Conservation (phyloP, 2,329 filamentous ascomycete genomes). For the Fusarium armeniacum region DNA sequence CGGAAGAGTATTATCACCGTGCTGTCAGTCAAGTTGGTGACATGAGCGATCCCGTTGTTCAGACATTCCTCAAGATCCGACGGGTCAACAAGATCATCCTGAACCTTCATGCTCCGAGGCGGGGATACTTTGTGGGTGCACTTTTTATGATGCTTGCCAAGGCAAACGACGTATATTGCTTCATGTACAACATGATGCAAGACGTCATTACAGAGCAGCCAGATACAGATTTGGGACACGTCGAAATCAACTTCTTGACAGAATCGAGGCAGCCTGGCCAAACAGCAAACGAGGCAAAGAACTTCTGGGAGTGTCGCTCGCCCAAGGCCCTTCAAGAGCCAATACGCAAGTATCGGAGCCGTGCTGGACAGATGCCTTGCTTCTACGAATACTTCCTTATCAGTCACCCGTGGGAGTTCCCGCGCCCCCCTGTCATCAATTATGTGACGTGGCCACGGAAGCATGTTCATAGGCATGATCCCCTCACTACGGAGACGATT, state of each 20-base stretch:
- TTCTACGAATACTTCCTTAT: conserved; percentile 37
- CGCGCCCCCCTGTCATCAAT: neutral
- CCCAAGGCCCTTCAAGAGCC: conserved; percentile 2
- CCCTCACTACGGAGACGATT: too few species aligned
- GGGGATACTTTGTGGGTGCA: conserved; percentile 21
- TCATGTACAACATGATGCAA: neutral
- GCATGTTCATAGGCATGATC: neutral
- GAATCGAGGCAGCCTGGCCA: conserved; percentile 14
- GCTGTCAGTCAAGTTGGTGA: conserved; percentile 2
- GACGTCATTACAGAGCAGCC: neutral
- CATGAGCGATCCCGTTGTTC: conserved; percentile 18
- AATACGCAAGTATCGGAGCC: neutral
- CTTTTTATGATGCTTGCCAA: conserved; percentile 36
- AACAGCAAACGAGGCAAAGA: conserved; percentile 21
- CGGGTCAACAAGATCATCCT: conserved; percentile 6
- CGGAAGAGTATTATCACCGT: neutral
- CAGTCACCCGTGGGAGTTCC: neutral
- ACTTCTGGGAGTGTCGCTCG: conserved; percentile 34
- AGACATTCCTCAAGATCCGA: neutral
- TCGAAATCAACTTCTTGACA: conserved; percentile 21
- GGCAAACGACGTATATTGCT: conserved; percentile 7
- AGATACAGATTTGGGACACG: neutral
- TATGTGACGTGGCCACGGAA: neutral
- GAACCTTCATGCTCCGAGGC: conserved; percentile 13
- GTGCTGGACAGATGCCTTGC: conserved; percentile 5